phyloP scores from a whole-genome alignment of 2,329 filamentous ascomycete species.

The Cordyceps cateniannulata region DNA sequence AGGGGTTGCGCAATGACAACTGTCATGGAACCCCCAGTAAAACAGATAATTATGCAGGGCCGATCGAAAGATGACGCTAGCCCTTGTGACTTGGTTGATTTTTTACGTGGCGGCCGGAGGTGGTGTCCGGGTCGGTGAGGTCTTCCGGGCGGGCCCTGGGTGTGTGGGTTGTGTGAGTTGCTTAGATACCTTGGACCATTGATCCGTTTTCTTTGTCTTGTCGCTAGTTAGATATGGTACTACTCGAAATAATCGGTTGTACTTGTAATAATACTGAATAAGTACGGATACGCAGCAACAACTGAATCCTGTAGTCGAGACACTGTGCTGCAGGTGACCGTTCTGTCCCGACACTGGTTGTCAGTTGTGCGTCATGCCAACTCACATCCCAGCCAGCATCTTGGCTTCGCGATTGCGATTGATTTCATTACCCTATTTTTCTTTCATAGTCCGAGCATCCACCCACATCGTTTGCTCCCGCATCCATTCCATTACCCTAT shows the following conservation, averaged over 20 bases:
- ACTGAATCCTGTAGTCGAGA: not conserved
- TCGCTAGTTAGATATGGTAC: not conserved
- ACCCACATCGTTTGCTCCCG: not conserved
- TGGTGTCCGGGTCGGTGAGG: slow-evolving; percentile 6
- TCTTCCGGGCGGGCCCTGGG: not conserved
- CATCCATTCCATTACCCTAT: slow-evolving; percentile 4
- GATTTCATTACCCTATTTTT: not conserved
- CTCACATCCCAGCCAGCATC: not conserved
- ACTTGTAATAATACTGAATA: not conserved
- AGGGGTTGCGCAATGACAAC: not conserved
- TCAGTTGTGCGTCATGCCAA: too few species aligned
- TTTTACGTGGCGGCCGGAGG: not conserved
- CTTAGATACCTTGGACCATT: slow-evolving; percentile 1
- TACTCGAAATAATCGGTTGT: not conserved
- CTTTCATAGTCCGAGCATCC: not conserved
- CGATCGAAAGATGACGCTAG: slow-evolving; percentile 7
- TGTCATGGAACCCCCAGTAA: not conserved
- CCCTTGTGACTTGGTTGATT: not conserved
- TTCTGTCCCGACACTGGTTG: too few species aligned
- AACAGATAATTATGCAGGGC: not conserved
- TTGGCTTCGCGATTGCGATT: not conserved
- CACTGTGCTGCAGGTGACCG: too few species aligned
- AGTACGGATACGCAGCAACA: too few species aligned
- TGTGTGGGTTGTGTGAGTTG: not conserved
- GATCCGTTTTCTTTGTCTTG: not conserved